phyloP scores from a whole-genome alignment of 1,139 yeast genomes.

The Geotrichum histeridarum region DNA sequence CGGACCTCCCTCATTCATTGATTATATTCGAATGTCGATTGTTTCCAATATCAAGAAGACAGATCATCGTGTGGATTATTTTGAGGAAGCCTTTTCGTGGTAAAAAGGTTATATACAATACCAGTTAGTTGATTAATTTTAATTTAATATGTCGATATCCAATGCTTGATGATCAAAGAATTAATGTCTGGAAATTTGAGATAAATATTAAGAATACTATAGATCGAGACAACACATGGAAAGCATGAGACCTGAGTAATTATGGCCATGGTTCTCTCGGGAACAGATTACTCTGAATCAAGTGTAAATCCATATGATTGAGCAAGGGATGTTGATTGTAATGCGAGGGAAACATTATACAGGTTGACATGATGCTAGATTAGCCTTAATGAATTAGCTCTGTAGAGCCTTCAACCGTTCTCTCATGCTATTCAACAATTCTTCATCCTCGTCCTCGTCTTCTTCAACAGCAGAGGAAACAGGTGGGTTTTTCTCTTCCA shows the following conservation, averaged over 20 bases:
- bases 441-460: conserved; percentile 62
- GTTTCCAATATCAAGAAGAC: conserved; percentile 27
- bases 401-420: conserved; percentile 83
- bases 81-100: conserved; percentile 39
- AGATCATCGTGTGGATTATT: conserved; percentile 33
- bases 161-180: neutral
- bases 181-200: neutral
- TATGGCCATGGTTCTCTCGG: too few relatives aligned
- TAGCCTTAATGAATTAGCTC: conserved; percentile 39
- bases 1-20: conserved; percentile 30
- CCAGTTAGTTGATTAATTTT: neutral
- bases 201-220: neutral
- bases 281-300: too few relatives aligned
- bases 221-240: neutral
- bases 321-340: too few relatives aligned
- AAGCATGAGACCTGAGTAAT: too few relatives aligned
- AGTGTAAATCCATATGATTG: too few relatives aligned
- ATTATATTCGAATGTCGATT: conserved; percentile 27
- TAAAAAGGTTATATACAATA: conserved; percentile 15
- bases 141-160: neutral
- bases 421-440: conserved; percentile 77
- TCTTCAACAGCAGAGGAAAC: conserved; percentile 1
- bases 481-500: conserved; percentile 13
- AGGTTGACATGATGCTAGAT: too few relatives aligned
- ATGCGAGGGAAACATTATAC: too few relatives aligned